Conservation (phyloP, 345 rosid genomes). For the Populus euphratica region DNA sequence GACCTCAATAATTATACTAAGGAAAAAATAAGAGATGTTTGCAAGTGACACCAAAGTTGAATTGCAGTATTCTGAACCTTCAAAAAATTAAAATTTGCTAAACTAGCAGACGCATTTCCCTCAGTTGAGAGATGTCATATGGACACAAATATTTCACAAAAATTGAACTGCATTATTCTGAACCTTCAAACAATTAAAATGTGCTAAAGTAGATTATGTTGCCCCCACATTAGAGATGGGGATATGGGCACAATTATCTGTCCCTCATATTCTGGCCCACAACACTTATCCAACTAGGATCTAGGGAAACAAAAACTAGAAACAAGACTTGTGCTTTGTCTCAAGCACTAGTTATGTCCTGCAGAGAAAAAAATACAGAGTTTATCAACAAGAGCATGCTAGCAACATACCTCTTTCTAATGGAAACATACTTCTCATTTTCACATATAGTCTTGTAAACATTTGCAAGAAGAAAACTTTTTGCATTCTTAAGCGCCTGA, state of each 20-base stretch:
- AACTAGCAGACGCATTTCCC: no score
- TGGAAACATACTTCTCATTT: constrained; percentile 67
- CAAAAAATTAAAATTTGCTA: not conserved
- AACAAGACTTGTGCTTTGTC: not conserved
- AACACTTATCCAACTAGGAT: constrained; percentile 6
- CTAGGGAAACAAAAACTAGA: not conserved
- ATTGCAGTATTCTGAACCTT: not conserved
- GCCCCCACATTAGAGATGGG: no score
- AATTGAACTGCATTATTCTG: no score
- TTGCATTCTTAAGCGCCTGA: constrained; percentile 83
- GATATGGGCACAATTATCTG: no score
- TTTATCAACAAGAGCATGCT: constrained; percentile 1
- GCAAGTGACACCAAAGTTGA: not conserved
- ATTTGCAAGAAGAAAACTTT: constrained; percentile 78
- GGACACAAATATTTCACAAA: no score
- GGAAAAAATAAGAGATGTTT: not conserved
- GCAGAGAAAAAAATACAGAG: not conserved
- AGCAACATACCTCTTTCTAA: constrained; percentile 61
- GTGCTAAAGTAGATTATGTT: no score
- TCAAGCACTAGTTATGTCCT: not conserved
- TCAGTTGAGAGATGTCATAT: no score
- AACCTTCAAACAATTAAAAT: no score
- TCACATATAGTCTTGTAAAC: constrained; percentile 71
- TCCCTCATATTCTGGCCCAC: not conserved
- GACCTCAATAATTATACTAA: not conserved